Evolutionary conservation across 345 rosid genomes (phyloP), one percentile per base, ranked within the genome.

Genomic region (Triadica sebifera): DNA sequence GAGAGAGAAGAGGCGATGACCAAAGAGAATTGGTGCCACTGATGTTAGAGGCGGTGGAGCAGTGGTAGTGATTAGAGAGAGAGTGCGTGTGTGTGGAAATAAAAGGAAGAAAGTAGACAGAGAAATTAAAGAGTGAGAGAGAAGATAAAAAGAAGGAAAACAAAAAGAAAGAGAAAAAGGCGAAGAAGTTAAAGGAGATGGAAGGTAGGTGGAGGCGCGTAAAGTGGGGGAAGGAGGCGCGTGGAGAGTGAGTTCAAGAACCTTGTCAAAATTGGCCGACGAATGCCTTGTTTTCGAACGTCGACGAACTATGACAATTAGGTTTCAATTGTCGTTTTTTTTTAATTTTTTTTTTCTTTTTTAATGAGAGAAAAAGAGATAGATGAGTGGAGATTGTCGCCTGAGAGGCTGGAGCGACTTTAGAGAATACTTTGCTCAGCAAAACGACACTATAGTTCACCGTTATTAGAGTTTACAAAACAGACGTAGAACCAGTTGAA

Each of bases 11-110:
- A 52, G 2, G n/a, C 34, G 69, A 4, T 29, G 45, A 39, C 20
- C 8, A 34, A 37, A 37, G 47, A 13, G 38, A 73, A 46, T 12
- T 39, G 64, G 70, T 39, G 65, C 22, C 29, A 29, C 46, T n/a
- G 58, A 64, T 53, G 64, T 1, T 20, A 43, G 25, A 19, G 58
- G 50, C 37, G 60, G 47, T 29, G 60, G 71, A 22, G 77, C 70
- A 47, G 77, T 43, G 64, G 60, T 16, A 15, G 39, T 62, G 53
- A 66, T 52, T 15, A 45, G 71, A 43, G 56, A 65, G 71, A 66
- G 25, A 65, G 39, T 8, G 2, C 2, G 9, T 58, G 37, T 20
- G 12, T 7, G 58, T 12, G n/a, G 16, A 6, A 71, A 61, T 8
- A 24, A 47, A 57, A 34, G 22, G 57, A 22, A 25, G 66, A 41